These are phyloP conservation scores for Adansonia gregorii DNA, from an alignment of 441 rosid species.

Conservation along the genomic window DNA sequence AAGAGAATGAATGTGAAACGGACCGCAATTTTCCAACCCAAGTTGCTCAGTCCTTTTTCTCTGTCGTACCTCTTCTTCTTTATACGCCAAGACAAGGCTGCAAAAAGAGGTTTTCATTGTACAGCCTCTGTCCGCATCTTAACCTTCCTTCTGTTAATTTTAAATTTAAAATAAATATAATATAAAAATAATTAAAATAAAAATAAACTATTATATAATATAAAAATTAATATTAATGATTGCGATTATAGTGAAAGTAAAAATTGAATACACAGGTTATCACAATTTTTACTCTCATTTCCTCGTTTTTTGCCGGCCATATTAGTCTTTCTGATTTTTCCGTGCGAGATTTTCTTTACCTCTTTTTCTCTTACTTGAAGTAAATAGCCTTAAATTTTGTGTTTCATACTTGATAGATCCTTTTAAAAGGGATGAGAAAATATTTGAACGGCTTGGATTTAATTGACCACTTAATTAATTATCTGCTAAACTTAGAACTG, in stretches of 20 bases:
- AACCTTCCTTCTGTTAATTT: too few species aligned
- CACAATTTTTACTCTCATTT: too few species aligned
- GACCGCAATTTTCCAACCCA: not conserved
- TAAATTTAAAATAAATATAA: too few species aligned
- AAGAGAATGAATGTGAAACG: not conserved
- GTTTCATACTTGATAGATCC: not conserved
- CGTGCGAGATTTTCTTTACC: not conserved
- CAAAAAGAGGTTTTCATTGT: conserved; percentile 16
- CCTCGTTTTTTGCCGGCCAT: not conserved
- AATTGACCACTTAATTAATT: not conserved
- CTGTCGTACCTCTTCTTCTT: not conserved
- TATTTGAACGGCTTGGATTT: too few species aligned
- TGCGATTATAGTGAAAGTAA: too few species aligned
- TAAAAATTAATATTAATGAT: too few species aligned
- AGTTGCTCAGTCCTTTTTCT: not conserved
- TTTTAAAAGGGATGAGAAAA: not conserved
- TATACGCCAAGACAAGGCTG: conserved; percentile 23
- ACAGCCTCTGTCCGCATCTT: not conserved
- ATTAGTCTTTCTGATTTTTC: not conserved
- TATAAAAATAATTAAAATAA: too few species aligned
- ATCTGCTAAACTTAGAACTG: not conserved
- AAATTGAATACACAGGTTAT: too few species aligned
- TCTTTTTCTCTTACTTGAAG: not conserved
- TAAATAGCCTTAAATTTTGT: not conserved
- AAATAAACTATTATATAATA: too few species aligned